Evolutionary conservation across 2,329 filamentous ascomycete species (phyloP).

Genomic region (Periglandula ipomoeae): DNA sequence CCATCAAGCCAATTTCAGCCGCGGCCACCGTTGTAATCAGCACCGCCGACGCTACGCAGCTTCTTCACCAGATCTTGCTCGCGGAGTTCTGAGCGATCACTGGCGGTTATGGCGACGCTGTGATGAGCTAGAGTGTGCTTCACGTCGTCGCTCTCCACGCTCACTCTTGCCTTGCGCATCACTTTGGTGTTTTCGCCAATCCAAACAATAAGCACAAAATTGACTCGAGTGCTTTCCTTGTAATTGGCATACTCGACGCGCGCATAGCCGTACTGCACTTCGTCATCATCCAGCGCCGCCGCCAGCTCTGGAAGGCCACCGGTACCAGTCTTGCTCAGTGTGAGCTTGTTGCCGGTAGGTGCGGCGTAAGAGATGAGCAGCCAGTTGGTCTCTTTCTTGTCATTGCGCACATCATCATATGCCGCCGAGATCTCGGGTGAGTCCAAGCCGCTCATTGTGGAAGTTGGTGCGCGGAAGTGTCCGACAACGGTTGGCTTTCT

Average conservation of each 20-base stretch:
- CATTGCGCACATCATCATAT: constrained; percentile 58
- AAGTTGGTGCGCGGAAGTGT: neutral
- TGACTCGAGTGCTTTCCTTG: constrained; percentile 57
- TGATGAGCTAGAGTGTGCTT: constrained; percentile 56
- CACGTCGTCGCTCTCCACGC: constrained; percentile 57
- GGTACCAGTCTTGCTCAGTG: constrained; percentile 46
- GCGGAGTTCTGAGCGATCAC: constrained; percentile 50
- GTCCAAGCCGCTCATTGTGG: constrained; percentile 45
- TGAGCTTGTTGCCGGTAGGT: constrained; percentile 45
- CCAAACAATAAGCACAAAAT: constrained; percentile 61
- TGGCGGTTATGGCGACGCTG: constrained; percentile 54
- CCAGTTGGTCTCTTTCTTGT: constrained; percentile 59
- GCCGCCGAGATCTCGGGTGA: constrained; percentile 51
- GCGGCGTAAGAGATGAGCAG: constrained; percentile 54
- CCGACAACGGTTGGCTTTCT: neutral
- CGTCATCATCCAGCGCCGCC: constrained; percentile 43
- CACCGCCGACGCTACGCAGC: constrained; percentile 57
- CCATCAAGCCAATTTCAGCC: constrained; percentile 30
- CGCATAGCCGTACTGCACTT: constrained; percentile 59
- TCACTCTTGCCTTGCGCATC: constrained; percentile 62
- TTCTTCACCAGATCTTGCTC: constrained; percentile 51
- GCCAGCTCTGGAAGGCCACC: constrained; percentile 53
- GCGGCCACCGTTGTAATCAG: constrained; percentile 60
- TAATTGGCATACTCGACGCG: constrained; percentile 64
- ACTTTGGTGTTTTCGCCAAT: constrained; percentile 56